phyloP scores from a whole-genome alignment of 345 rosid species.

The Moricandia arvensis region DNA sequence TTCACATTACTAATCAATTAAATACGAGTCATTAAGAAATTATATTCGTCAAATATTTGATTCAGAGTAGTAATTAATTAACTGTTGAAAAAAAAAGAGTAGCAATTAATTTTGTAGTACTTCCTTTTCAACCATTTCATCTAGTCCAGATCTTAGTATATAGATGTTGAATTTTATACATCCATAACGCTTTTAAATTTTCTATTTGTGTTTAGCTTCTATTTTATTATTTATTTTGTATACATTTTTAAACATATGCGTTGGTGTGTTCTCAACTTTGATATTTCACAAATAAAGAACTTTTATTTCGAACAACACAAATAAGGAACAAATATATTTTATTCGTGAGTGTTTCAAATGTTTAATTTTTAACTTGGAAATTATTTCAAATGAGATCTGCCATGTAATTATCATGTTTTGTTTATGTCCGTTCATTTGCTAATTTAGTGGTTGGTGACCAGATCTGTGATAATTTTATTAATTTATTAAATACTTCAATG shows the following conservation, averaged over 20 bases:
- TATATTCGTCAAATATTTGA: background rate
- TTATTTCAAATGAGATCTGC: background rate
- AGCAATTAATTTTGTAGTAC: background rate
- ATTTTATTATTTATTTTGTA: background rate
- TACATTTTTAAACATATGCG: background rate
- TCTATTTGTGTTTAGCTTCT: background rate
- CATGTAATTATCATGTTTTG: conserved; percentile 2
- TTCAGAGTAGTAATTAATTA: background rate
- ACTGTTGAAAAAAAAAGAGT: no score
- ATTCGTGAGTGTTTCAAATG: no score
- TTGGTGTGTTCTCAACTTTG: background rate
- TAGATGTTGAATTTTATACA: background rate
- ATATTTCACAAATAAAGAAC: no score
- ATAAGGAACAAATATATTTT: no score
- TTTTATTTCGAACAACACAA: no score
- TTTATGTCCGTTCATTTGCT: conserved; percentile 1
- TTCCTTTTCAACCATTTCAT: background rate
- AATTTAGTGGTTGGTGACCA: conserved; percentile 28
- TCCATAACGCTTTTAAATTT: background rate
- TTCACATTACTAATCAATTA: conserved; percentile 6
- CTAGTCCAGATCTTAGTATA: background rate
- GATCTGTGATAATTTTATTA: conserved; percentile 6
- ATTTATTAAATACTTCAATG: background rate
- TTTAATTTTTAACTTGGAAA: background rate
- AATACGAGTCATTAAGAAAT: background rate